Evolutionary conservation across 129 eudicot species (phyloP).

Genomic region (Helichrysum umbraculigerum): DNA sequence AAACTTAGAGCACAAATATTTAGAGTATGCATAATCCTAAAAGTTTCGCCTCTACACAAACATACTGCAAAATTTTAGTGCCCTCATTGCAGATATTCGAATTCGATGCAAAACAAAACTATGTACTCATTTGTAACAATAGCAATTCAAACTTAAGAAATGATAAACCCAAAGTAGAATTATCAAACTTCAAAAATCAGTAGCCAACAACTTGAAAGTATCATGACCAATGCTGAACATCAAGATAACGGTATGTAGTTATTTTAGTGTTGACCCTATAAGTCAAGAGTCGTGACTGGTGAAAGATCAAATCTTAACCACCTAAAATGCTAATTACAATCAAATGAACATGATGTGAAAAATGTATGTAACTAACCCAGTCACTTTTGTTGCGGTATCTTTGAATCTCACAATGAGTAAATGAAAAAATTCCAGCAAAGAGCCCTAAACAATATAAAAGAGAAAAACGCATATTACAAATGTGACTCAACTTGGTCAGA

Average conservation of each 20-base stretch:
- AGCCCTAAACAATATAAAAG: slow-evolving; percentile 43
- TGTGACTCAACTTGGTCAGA: neutral
- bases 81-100: neutral
- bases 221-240: neutral
- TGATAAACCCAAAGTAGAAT: neutral
- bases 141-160: neutral
- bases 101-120: too few species aligned
- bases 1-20: too few species aligned
- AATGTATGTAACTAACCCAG: slow-evolving; percentile 53
- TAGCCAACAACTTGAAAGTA: neutral
- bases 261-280: too few species aligned
- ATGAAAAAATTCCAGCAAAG: slow-evolving; percentile 76
- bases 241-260: too few species aligned
- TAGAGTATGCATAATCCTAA: neutral
- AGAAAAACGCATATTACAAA: neutral
- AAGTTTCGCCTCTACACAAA: neutral
- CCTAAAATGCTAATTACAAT: neutral
- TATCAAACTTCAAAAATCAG: neutral
- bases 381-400: slow-evolving; percentile 70
- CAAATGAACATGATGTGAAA: slow-evolving; percentile 3
- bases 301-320: neutral
- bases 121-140: too few species aligned
- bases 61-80: too few species aligned
- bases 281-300: neutral
- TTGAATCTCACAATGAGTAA: slow-evolving; percentile 66